These are phyloP conservation scores for Sicyos edulis DNA, from an alignment of 306 rosid genomes.

Conservation along the genomic window DNA sequence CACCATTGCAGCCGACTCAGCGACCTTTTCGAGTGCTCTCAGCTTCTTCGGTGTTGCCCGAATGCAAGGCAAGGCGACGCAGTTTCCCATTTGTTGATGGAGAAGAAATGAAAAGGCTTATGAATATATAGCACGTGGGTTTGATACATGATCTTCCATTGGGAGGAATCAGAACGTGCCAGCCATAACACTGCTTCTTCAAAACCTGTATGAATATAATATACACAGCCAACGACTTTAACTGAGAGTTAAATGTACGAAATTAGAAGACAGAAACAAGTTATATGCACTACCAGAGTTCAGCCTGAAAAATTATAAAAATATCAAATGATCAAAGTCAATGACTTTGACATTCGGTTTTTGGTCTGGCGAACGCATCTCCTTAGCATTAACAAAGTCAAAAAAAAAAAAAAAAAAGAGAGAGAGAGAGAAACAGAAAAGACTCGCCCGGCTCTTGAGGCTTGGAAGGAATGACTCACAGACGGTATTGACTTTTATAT, in stretches of 20 bases:
- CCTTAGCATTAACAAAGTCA: slow-evolving; percentile 3
- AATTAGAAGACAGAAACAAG: background rate
- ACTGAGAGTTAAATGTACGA: background rate
- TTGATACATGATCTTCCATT: background rate
- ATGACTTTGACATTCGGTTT: slow-evolving; percentile 5
- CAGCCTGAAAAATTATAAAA: slow-evolving; percentile 1
- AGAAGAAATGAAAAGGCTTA: slow-evolving; percentile 14
- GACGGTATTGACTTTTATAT: too few relatives aligned
- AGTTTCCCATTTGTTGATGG: slow-evolving; percentile 52
- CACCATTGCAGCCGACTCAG: slow-evolving; percentile 28
- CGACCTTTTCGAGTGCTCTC: slow-evolving; percentile 7
- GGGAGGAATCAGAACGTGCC: slow-evolving; percentile 11
- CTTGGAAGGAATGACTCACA: too few relatives aligned
- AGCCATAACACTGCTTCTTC: slow-evolving; percentile 16
- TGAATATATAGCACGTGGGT: slow-evolving; percentile 34
- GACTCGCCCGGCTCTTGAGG: background rate
- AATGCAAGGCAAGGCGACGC: slow-evolving; percentile 23
- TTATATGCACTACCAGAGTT: slow-evolving; percentile 7
- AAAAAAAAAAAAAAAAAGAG: background rate
- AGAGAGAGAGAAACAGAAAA: background rate
- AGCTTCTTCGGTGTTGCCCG: slow-evolving; percentile 30
- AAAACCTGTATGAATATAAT: slow-evolving; percentile 2
- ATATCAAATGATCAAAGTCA: background rate
- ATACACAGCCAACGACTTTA: slow-evolving; percentile 14
- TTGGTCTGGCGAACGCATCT: background rate